Percentiles rank a stretch among this genome's conserved stretches.
These are phyloP conservation scores for Dichotomocladium elegans DNA, from an alignment of 371 early-diverging fungal genomes.

Conservation along the genomic window DNA sequence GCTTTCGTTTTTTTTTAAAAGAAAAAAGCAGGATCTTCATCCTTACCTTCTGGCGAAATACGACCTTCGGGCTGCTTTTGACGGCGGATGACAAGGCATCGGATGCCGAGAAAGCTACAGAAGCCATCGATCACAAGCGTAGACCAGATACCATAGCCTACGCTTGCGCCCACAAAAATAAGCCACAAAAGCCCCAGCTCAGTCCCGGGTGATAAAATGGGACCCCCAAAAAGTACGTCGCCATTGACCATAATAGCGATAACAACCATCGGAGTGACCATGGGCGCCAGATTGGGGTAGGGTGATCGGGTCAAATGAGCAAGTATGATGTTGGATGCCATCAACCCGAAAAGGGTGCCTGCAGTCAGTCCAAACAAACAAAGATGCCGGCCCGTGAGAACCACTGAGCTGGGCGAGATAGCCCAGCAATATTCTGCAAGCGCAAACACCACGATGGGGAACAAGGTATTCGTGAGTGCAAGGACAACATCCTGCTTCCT, in stretches of 20 bases:
- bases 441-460: conserved; percentile 58
- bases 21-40: not conserved
- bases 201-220: conserved; percentile 3
- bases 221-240: conserved; percentile 34
- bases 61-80: conserved; percentile 8
- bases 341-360: conserved; percentile 82
- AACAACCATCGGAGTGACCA: conserved; percentile 65
- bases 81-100: conserved; percentile 70
- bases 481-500: conserved; percentile 13
- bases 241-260: conserved; percentile 62
- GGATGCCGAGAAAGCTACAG: conserved; percentile 79
- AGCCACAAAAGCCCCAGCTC: conserved; percentile 16
- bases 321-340: conserved; percentile 87
- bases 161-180: conserved; percentile 1
- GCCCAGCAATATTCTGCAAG: conserved; percentile 65
- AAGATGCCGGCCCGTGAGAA: conserved; percentile 60
- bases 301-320: conserved; percentile 81
- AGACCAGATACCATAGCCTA: conserved; percentile 59
- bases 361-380: conserved; percentile 69
- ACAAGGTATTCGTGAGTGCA: conserved; percentile 14
- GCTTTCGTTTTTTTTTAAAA: not conserved
- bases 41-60: not conserved
- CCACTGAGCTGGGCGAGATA: conserved; percentile 54
- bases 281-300: conserved; percentile 72
- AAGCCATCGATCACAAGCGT: conserved; percentile 80